Base-by-base conservation (phyloP, 2,329 filamentous ascomycete genomes). In the Talaromyces sp. region DNA sequence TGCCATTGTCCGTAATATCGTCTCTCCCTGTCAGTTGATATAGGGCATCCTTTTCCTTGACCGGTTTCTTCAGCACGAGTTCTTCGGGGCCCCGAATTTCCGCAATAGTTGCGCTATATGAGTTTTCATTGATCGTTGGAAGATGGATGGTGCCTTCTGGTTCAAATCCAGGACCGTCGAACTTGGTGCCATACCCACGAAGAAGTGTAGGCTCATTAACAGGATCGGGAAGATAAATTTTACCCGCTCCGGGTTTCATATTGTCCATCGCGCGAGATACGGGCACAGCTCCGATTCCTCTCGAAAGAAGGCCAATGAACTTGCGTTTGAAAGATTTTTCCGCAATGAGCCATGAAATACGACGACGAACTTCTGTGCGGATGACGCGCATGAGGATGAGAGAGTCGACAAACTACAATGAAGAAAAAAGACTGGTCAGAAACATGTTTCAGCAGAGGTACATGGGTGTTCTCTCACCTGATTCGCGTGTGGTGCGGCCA, bases 401-500 rank as follows among this genome's bases (percentile, higher is more conserved):
- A 58, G 92, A 93, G 71, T 99, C 95, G 71, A 98, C 93, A 68
- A 99, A 99, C 88, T 96, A 57, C 55, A 26, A 17, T 9, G 55
- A 17, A 46, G 46, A 13, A 55, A 17, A 46, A 52, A 41, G 14
- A n/a, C 27, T 14, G 51, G 46, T 65, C 29, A 68, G 65, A 56
- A 31, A 35, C 50, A 11, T 8, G 19, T 26, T 7, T 38, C 13
- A 29, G 35, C 29, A 27, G 11, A 50, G 49, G 6, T 52, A 21
- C 35, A 38, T 13, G 17, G 35, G 21, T 43, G 35, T 32, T 38
- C 43, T 75, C 9, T 31, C 78, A 91, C 89, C 84, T 95, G 91
- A 75, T 99, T 99, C 62, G 93, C 93, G 81, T 99, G 95, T 66
- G 95, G 95, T 58, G 93, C 95, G 51, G 93, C 95, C 67, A 99